Base-by-base conservation (phyloP, 257 asterid genomes). In the Solanum raphanifolium region DNA sequence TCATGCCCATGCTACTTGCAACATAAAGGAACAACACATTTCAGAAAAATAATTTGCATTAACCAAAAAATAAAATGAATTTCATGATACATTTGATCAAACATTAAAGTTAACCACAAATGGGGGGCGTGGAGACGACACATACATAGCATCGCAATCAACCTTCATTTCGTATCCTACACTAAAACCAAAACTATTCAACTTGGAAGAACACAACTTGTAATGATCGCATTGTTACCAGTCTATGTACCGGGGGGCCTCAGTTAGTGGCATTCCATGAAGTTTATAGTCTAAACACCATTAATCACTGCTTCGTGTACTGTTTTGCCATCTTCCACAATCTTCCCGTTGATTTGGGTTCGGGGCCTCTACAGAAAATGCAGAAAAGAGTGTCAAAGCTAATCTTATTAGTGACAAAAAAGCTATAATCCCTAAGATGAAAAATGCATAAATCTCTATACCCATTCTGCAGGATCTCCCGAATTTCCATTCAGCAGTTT, bases 321-420 rank as follows among this genome's bases (percentile, higher is more conserved):
- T 5, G 94, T 90, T 29, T 90, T 96, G 60, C 98, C 98, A 83
- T 94, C 97, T 86, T 96, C 98, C 93, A 91, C 89, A 9, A 93
- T 94, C 98, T 96, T 97, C 18, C 99, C 99, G 18, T 95, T 96
- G 75, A 96, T 91, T 94, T 95, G 98, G 91, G 95, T 94, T 90
- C 99, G 93, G 27, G 95, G 94, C 91, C 99, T 94, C 98, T 97
- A 96, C 25, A 86, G 65, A 87, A 11, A 84, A 25, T 25, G 41
- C 10, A 86, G 23, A 12, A 41, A 87, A 3, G 81, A 55, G 86
- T 15, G 84, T 90, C 88, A 88, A 75, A 21, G 34, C 16, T 23
- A 35, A 31, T 21, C 4, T 34, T 55, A 46, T 7, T 55, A 35
- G 36, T 73, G 21, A 43, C 10, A 0, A 27, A 58, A 55, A 60